Base-by-base conservation (phyloP, 345 rosid species). In the Lepidium didymum region DNA sequence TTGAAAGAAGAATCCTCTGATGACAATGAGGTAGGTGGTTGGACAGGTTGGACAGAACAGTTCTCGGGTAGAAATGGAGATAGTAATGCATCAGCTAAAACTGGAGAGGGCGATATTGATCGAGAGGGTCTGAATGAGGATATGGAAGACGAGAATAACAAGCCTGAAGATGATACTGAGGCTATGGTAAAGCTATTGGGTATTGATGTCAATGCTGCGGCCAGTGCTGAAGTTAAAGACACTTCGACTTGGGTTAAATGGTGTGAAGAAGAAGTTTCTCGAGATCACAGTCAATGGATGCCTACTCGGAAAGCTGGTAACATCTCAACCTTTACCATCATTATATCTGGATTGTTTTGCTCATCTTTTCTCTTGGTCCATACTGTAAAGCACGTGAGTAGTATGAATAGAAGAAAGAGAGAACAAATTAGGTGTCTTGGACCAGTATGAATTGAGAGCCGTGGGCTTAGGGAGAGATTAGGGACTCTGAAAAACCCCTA, bases 31-130 rank as follows among this genome's bases (percentile, higher is more conserved):
- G 76, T 68, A 74, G 99, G 99, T 70, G 95, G 99, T 76, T 91
- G 99, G 99, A 91, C 94, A 51, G 97, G 97, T 60, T 94, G 99
- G 99, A 91, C 86, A 46, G 88, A 87, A 70, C 96, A 83, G 19
- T 35, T 73, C 15, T 83, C 92, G 21, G 85, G 75, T 56, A 59
- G 38, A 49, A 70, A 73, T 59, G 84, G 73, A 69, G 70, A 74
- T 55, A 67, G 45, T 73, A 51, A 62, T 44, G 78, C 74, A 52
- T 67, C 75, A 43, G 87, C 69, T 78, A 74, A 77, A 71, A 33
- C 67, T 64, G 75, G 61, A 29, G 46, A 52, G 21, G 63, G 43
- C 36, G 74, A 77, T 49, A 75, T 50, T 70, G 64, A 61, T 66
- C 52, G 40, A 23, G 81, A 80, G 47, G 84, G 77, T 21, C 16